Conservation (phyloP, 78 protist genomes). For the Tieghemostelium lacteum region DNA sequence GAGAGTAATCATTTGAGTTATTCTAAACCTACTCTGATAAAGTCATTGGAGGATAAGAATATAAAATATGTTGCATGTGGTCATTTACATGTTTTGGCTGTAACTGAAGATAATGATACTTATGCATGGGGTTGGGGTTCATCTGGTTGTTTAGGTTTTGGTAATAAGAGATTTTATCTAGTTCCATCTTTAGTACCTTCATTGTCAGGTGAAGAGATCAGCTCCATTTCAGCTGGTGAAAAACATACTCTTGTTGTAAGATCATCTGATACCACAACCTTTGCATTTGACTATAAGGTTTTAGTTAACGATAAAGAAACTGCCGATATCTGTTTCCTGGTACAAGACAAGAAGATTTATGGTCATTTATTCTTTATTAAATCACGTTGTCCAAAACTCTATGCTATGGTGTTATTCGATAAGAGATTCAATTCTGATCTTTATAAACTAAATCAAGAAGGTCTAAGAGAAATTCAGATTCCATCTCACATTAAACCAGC, state of each 20-base stretch:
- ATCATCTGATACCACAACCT: conserved; percentile 32
- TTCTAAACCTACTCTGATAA: conserved; percentile 28
- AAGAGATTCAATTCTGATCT: not conserved
- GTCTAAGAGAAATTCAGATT: not conserved
- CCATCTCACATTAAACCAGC: conserved; percentile 20
- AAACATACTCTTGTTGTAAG: conserved; percentile 68
- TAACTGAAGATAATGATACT: conserved; percentile 50
- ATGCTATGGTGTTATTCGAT: conserved; percentile 19
- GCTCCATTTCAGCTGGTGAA: conserved; percentile 53
- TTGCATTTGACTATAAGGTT: conserved; percentile 80
- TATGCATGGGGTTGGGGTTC: conserved; percentile 86
- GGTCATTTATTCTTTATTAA: conserved; percentile 30
- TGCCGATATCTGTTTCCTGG: conserved; percentile 23
- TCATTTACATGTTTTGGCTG: conserved; percentile 61
- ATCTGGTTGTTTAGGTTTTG: conserved; percentile 72
- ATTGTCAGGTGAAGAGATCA: conserved; percentile 63
- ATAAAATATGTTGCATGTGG: conserved; percentile 72
- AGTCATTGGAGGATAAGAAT: conserved; percentile 21
- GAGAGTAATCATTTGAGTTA: conserved; percentile 62
- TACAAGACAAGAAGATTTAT: conserved; percentile 58
- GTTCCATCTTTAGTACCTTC: conserved; percentile 60
- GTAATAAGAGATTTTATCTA: conserved; percentile 60
- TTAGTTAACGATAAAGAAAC: conserved; percentile 23
- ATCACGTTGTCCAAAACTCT: conserved; percentile 53
- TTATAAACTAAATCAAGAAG: not conserved